Conservation (phyloP, 768 basidiomycete genomes). For the Macrolepiota albuminosa region DNA sequence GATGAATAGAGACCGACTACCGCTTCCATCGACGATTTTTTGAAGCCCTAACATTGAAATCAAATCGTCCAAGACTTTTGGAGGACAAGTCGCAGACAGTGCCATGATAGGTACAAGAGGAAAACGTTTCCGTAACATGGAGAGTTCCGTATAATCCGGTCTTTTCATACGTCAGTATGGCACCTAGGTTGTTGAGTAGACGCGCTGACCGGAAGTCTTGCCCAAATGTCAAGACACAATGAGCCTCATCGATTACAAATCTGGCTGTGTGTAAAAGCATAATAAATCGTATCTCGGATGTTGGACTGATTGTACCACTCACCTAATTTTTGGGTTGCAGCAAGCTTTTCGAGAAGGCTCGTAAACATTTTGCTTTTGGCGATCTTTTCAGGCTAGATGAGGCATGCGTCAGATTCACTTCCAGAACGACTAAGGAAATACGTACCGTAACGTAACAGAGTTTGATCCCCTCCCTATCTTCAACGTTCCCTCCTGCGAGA, state of each 20-base stretch:
- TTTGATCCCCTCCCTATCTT: constrained; percentile 49
- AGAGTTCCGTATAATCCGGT: constrained; percentile 81
- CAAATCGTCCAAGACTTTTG: constrained; percentile 71
- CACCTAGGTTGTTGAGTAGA: neutral
- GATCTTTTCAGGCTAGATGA: constrained; percentile 76
- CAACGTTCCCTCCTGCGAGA: constrained; percentile 33
- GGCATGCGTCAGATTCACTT: neutral
- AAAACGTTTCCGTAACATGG: constrained; percentile 66
- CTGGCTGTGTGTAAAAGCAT: constrained; percentile 44
- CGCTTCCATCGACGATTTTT: constrained; percentile 53
- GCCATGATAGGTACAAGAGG: constrained; percentile 80
- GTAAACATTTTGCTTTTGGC: constrained; percentile 70
- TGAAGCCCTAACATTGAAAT: constrained; percentile 64
- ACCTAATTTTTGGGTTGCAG: constrained; percentile 59
- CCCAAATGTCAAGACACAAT: constrained; percentile 75
- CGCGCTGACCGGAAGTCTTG: constrained; percentile 76
- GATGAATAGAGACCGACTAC: constrained; percentile 28
- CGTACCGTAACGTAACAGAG: constrained; percentile 81
- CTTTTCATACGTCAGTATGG: constrained; percentile 28
- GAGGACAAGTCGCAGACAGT: constrained; percentile 81
- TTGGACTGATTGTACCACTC: neutral
- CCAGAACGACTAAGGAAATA: constrained; percentile 20
- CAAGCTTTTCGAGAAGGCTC: constrained; percentile 60
- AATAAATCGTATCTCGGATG: neutral
- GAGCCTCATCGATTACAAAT: constrained; percentile 86